Conservation (phyloP, 306 rosid species). For the Lathyrus tuberosus region DNA sequence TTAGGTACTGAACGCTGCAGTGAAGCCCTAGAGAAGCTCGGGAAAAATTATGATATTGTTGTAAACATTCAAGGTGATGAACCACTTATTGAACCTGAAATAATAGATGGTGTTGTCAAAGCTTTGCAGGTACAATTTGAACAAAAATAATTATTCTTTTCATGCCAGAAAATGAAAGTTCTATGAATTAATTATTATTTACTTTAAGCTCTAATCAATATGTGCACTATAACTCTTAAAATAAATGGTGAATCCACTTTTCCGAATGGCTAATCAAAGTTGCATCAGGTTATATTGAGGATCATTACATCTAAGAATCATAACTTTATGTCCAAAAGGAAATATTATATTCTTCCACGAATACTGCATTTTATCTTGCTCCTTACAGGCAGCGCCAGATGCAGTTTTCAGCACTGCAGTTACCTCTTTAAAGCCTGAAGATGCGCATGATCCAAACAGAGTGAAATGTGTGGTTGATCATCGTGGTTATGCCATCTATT, state of each 20-base stretch:
- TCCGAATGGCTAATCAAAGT: slow-evolving; percentile 1
- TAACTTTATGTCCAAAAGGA: slow-evolving; percentile 7
- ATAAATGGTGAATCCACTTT: slow-evolving; percentile 25
- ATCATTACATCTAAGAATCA: slow-evolving; percentile 7
- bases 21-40: slow-evolving; percentile 89
- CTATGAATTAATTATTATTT: slow-evolving; percentile 19
- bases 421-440: slow-evolving; percentile 83
- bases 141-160: slow-evolving; percentile 7
- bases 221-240: slow-evolving; percentile 16
- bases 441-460: slow-evolving; percentile 83
- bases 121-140: slow-evolving; percentile 70
- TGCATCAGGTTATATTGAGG: slow-evolving; percentile 12
- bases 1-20: slow-evolving; percentile 92
- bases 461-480: slow-evolving; percentile 88
- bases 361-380: slow-evolving; percentile 31
- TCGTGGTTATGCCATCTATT: slow-evolving; percentile 86
- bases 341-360: slow-evolving; percentile 29
- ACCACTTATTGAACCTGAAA: slow-evolving; percentile 94
- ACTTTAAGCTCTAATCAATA: slow-evolving; percentile 11
- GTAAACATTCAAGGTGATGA: slow-evolving; percentile 99
- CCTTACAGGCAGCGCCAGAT: slow-evolving; percentile 84
- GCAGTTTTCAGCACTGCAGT: slow-evolving; percentile 99
- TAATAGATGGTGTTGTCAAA: slow-evolving; percentile 86
- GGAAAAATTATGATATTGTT: slow-evolving; percentile 80
- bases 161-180: slow-evolving; percentile 9